Evolutionary conservation across 768 basidiomycete genomes (phyloP), one percentile per base, ranked within the genome.

Genomic region (Pulveroboletus ravenelii): DNA sequence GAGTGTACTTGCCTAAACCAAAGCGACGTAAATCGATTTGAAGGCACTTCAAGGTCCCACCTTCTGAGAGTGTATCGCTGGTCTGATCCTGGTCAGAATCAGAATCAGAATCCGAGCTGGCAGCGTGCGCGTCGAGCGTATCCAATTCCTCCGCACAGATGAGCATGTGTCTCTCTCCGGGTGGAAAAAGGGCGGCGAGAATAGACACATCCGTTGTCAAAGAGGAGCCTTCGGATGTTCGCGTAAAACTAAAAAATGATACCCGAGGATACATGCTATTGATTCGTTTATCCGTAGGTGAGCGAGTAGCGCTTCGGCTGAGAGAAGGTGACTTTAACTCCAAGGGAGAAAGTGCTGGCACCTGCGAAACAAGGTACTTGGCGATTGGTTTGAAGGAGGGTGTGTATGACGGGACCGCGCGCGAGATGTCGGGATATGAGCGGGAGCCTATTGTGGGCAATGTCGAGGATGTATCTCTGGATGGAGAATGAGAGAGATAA

Each of bases 181-280:
- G 77, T 17, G 83, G 84, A 64, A 91, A 92, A 8, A 89, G 68
- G 32, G 79, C 72, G 13, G 87, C 80, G 10, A 92, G 79, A 20
- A 85, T 68, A 35, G 76, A 72, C 10, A 83, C 80, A 46, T 87
- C 85, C 4, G 88, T 81, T 2, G 87, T 87, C 45, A 92, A 71
- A 10, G 85, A 87, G 20, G 87, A 85, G 2, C 85, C 85, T 65
- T 90, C 89, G 18, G 75, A 67, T 6, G 88, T 89, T 53, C 86
- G 75, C 15, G 87, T 89, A 62, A 90, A 85, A 55, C 81, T 86
- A 68, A 90, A 83, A 70, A 92, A 90, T 3, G 87, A 81, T n/a
- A 84, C 74, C n/a, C 45, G 53, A 12, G 55, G 44, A 40, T 50
- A 54, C 38, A 17, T 34, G 17, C 13, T 32, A n/a, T 50, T 50